Percentiles rank a stretch among this genome's conserved stretches.
Evolutionary conservation across 2,329 filamentous ascomycete genomes (phyloP).

Genomic region (Claviceps africana): DNA sequence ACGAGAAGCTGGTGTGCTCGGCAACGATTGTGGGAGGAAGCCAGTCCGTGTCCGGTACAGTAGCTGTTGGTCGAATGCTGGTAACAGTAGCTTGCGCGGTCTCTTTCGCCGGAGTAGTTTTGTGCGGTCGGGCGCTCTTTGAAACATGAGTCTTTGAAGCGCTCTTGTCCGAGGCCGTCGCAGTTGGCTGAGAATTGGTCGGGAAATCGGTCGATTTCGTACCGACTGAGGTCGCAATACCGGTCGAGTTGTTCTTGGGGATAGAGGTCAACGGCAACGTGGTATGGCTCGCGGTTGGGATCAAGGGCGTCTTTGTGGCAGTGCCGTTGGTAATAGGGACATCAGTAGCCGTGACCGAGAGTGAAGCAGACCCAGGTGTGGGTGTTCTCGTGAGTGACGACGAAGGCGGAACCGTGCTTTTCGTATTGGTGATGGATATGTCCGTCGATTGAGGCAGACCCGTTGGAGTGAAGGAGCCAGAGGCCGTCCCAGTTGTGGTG

Average conservation of each 20-base stretch:
- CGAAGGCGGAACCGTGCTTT: not conserved
- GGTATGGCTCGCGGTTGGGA: not conserved
- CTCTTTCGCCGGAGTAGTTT: slow-evolving; percentile 4
- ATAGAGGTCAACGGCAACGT: slow-evolving; percentile 4
- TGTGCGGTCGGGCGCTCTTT: slow-evolving; percentile 7
- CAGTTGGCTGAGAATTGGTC: not conserved
- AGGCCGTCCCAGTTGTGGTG: slow-evolving; percentile 6
- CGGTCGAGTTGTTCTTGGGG: slow-evolving; percentile 5
- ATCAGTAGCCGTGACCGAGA: slow-evolving; percentile 1
- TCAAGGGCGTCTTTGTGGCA: not conserved
- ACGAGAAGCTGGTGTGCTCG: slow-evolving; percentile 29
- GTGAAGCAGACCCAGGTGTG: not conserved
- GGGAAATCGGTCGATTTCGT: no score
- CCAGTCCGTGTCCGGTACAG: slow-evolving; percentile 31
- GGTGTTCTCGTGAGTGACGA: not conserved
- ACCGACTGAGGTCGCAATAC: not conserved
- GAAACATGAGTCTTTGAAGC: slow-evolving; percentile 7
- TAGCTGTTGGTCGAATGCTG: slow-evolving; percentile 28
- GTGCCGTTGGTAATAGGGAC: slow-evolving; percentile 5
- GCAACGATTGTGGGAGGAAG: slow-evolving; percentile 49
- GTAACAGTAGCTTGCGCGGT: slow-evolving; percentile 17
- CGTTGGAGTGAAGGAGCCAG: slow-evolving; percentile 1
- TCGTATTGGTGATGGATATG: slow-evolving; percentile 5
- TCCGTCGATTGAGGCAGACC: not conserved
- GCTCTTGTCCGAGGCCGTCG: slow-evolving; percentile 6